These are phyloP conservation scores for Papiliotrema fonsecae DNA, from an alignment of 1,284 basidiomycete genomes.

Conservation along the genomic window DNA sequence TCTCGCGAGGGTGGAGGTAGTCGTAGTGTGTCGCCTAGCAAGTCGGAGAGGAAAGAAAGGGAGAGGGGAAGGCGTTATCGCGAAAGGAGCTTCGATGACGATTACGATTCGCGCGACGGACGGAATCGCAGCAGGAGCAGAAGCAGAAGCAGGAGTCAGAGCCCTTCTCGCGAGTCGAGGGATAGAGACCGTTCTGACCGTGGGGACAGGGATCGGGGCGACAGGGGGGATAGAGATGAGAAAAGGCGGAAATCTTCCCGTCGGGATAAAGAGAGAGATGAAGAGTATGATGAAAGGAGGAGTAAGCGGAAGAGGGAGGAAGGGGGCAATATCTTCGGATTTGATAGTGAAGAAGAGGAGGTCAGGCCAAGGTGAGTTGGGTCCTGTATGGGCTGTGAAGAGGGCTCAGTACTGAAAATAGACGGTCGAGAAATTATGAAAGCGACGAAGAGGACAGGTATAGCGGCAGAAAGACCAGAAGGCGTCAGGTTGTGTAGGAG, in stretches of 20 bases:
- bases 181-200: constrained; percentile 7
- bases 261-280: constrained; percentile 6
- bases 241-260: no score
- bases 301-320: constrained; percentile 21
- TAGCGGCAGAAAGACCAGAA: background rate
- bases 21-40: constrained; percentile 1
- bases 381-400: background rate
- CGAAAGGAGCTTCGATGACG: constrained; percentile 11
- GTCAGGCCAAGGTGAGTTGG: constrained; percentile 8
- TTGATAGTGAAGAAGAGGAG: constrained; percentile 5
- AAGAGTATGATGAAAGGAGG: constrained; percentile 10
- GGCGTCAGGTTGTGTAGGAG: no score
- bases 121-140: no score
- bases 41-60: constrained; percentile 1
- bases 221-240: constrained; percentile 9
- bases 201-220: constrained; percentile 8
- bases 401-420: background rate
- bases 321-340: background rate
- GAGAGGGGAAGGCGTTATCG: constrained; percentile 1
- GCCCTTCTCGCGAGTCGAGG: background rate
- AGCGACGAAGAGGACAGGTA: constrained; percentile 10
- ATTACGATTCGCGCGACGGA: constrained; percentile 8
- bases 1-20: background rate
- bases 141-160: constrained; percentile 8
- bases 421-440: constrained; percentile 1